Evolutionary conservation across 305 asterid genomes (phyloP).

Genomic region (Withania somnifera): DNA sequence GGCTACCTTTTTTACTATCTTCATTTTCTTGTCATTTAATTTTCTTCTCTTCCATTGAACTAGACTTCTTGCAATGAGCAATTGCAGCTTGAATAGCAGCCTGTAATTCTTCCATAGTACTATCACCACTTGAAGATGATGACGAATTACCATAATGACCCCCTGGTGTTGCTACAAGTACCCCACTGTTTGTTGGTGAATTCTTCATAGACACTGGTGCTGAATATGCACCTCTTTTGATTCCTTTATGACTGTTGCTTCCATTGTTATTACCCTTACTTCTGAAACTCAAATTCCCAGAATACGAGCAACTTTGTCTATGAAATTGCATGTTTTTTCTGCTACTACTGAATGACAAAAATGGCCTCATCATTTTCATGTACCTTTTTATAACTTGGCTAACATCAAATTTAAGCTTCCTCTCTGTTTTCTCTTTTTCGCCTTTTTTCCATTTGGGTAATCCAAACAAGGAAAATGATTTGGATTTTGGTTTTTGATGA

Average conservation of each 20-base stretch:
- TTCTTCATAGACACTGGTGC: slow-evolving; percentile 51
- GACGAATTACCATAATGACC: neutral
- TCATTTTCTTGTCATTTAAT: slow-evolving; percentile 18
- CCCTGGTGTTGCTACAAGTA: slow-evolving; percentile 21
- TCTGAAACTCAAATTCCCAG: slow-evolving; percentile 52
- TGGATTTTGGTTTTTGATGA: slow-evolving; percentile 31
- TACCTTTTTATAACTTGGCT: slow-evolving; percentile 45
- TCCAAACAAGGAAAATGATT: slow-evolving; percentile 51
- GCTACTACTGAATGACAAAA: slow-evolving; percentile 29
- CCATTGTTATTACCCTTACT: slow-evolving; percentile 8
- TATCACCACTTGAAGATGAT: slow-evolving; percentile 24
- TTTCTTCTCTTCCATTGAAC: slow-evolving; percentile 28
- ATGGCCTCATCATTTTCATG: slow-evolving; percentile 49
- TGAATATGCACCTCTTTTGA: slow-evolving; percentile 33
- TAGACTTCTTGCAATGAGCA: slow-evolving; percentile 68
- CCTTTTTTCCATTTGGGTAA: slow-evolving; percentile 35
- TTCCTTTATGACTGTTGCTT: slow-evolving; percentile 9
- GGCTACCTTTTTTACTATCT: neutral
- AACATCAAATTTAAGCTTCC: slow-evolving; percentile 36
- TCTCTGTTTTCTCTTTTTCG: slow-evolving; percentile 19
- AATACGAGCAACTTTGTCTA: slow-evolving; percentile 34
- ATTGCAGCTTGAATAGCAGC: slow-evolving; percentile 72
- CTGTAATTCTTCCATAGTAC: slow-evolving; percentile 66
- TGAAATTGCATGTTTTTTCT: slow-evolving; percentile 19
- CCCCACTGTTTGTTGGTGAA: slow-evolving; percentile 57